Evolutionary conservation across 2,329 filamentous ascomycete genomes (phyloP), one percentile per base, ranked within the genome.

Genomic region (Zelopaecilomyces penicillatus): DNA sequence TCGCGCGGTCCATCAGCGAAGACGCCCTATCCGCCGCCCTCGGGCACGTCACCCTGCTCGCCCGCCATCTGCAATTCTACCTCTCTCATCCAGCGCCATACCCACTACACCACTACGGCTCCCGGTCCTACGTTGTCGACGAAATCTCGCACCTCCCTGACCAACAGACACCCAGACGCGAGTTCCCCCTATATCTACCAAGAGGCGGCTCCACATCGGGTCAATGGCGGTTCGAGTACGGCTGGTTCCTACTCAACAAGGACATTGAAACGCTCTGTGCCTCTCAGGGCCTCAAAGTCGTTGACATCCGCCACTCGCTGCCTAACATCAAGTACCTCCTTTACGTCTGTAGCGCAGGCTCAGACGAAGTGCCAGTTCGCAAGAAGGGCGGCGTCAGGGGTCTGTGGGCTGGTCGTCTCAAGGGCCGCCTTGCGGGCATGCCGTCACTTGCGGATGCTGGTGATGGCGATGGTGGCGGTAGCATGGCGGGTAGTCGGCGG

Each of bases 241-340:
- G 75, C 8, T 93, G 95, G 60, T 98, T 97, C 57, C 70, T 97
- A n/a, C 75, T 98, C 10, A 97, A 97, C 68, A 96, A 97, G 65
- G 73, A 97, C 58, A 90, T 98, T 45, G 90, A 97, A 55, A 66
- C 73, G 0, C 68, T 83, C 4, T 82, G 79, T 48, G 67, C 70
- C 4, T 71, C 74, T 1, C 82, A 89, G 52, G 84, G 84, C 0
- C 69, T 96, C 9, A 82, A 83, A 39, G 82, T 95, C 1, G 76
- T 96, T 50, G 93, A 98, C 57, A 88, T 96, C 12, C 78, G 93
- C 4, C 88, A 97, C 54, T 95, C 91, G 0, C 68, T 97, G 5
- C 89, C 91, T 2, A 98, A 98, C 58, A 70, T 98, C 7, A 95
- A 95, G 62, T 96, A 95, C 55, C 69, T 97, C 11, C 70, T 97